A percentile compares a stretch with the other conserved stretches of the same genome.
These are phyloP conservation scores for Corymbia calophylla DNA, from an alignment of 441 rosid genomes.

Conservation along the genomic window DNA sequence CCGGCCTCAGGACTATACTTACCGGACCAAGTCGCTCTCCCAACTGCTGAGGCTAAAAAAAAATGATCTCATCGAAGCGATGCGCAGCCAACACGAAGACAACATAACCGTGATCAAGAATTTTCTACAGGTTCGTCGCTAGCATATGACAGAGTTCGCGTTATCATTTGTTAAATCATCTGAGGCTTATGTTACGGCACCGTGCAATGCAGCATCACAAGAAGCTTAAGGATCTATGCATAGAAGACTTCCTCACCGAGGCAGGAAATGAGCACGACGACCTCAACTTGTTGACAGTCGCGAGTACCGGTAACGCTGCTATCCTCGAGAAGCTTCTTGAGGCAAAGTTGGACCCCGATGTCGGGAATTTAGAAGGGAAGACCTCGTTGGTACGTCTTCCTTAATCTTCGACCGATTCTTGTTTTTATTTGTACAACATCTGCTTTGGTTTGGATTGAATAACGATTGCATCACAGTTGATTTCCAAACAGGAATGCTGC, in stretches of 20 bases:
- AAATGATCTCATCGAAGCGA: conserved; percentile 48
- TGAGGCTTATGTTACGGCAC: not conserved
- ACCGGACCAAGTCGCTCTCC: conserved; percentile 66
- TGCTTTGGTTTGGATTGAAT: not conserved
- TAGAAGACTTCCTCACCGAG: conserved; percentile 33
- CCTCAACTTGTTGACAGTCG: conserved; percentile 54
- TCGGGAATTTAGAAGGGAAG: conserved; percentile 62
- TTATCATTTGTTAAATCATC: not conserved
- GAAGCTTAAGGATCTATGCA: conserved; percentile 37
- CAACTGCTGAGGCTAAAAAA: conserved; percentile 76
- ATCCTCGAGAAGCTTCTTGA: conserved; percentile 78
- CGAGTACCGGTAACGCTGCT: conserved; percentile 73
- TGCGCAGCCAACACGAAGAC: conserved; percentile 60
- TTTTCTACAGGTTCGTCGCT: conserved; percentile 46
- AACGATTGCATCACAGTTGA: not conserved
- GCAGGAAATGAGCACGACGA: conserved; percentile 34
- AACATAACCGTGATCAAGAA: conserved; percentile 56
- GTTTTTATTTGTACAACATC: not conserved
- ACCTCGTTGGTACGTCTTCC: conserved; percentile 57
- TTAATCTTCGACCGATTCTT: not conserved
- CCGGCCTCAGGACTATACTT: conserved; percentile 59
- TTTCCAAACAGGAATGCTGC: not conserved
- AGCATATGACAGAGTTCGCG: not conserved
- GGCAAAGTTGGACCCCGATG: conserved; percentile 69
- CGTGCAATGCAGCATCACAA: conserved; percentile 46